A percentile compares a stretch with the other conserved stretches of the same genome.
Conservation (phyloP, 140 eudicot genomes). For the Ambrosia hybrid region DNA sequence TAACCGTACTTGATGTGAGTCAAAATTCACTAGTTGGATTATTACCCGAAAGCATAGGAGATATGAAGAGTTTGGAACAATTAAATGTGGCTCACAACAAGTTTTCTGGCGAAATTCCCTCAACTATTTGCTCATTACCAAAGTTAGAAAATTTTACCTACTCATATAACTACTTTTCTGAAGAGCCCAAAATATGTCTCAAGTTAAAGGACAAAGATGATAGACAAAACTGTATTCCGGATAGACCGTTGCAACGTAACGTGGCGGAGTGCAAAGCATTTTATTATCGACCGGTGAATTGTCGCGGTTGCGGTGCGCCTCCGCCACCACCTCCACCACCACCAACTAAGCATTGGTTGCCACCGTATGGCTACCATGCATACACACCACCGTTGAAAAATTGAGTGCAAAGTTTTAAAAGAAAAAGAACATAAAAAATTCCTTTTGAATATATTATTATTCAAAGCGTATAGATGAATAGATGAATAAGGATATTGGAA, state of each 20-base stretch:
- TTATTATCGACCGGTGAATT: slow-evolving; percentile 59
- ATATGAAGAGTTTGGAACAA: slow-evolving; percentile 76
- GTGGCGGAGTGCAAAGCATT: slow-evolving; percentile 55
- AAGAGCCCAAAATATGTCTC: slow-evolving; percentile 55
- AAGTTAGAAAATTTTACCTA: slow-evolving; percentile 73
- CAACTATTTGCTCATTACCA: slow-evolving; percentile 74
- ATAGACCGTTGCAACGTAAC: slow-evolving; percentile 57
- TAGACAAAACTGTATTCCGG: slow-evolving; percentile 59
- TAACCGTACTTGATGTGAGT: slow-evolving; percentile 79
- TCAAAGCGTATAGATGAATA: slow-evolving; percentile 20
- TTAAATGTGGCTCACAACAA: slow-evolving; percentile 69
- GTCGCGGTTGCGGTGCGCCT: slow-evolving; percentile 58
- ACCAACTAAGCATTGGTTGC: slow-evolving; percentile 22
- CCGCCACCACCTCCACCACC: slow-evolving; percentile 34
- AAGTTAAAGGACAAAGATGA: slow-evolving; percentile 63
- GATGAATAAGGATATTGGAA: slow-evolving; percentile 24
- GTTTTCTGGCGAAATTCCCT: slow-evolving; percentile 66
- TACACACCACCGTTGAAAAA: slow-evolving; percentile 27
- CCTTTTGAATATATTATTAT: slow-evolving; percentile 24
- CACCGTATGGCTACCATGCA: slow-evolving; percentile 20
- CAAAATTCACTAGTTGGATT: slow-evolving; percentile 51
- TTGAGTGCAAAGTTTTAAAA: slow-evolving; percentile 6
- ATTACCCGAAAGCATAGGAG: slow-evolving; percentile 63
- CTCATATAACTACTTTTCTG: slow-evolving; percentile 60
- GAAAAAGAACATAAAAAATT: background rate